A percentile compares a stretch with the other conserved stretches of the same genome.
phyloP scores from a whole-genome alignment of 768 basidiomycete genomes.

The Thelephora aurantiotincta region DNA sequence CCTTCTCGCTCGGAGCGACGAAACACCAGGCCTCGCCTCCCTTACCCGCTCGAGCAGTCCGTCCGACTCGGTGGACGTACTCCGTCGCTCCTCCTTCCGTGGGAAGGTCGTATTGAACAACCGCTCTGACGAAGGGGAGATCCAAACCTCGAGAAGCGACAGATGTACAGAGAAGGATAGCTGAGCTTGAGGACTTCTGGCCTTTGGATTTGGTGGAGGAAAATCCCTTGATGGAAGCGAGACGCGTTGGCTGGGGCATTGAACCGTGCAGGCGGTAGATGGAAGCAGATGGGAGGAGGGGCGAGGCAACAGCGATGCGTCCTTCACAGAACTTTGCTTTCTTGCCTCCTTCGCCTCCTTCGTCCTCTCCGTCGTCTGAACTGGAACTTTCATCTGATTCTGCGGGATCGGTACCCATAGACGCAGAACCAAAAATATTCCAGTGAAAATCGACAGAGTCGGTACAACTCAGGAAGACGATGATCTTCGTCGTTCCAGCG shows the following conservation, averaged over 20 bases:
- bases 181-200: slow-evolving; percentile 24
- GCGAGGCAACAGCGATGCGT: slow-evolving; percentile 43
- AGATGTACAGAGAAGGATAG: slow-evolving; percentile 87
- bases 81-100: slow-evolving; percentile 95
- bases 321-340: slow-evolving; percentile 15
- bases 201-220: slow-evolving; percentile 25
- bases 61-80: slow-evolving; percentile 92
- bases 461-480: slow-evolving; percentile 94
- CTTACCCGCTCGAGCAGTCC: slow-evolving; percentile 92
- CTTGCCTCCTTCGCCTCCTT: slow-evolving; percentile 9
- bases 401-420: slow-evolving; percentile 35
- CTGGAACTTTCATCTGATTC: slow-evolving; percentile 11
- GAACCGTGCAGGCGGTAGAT: slow-evolving; percentile 92
- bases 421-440: slow-evolving; percentile 60
- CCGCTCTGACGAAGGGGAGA: slow-evolving; percentile 84
- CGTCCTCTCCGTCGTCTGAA: slow-evolving; percentile 11
- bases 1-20: slow-evolving; percentile 72
- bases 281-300: slow-evolving; percentile 68
- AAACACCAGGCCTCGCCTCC: slow-evolving; percentile 95
- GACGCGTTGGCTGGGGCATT: slow-evolving; percentile 65
- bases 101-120: slow-evolving; percentile 93
- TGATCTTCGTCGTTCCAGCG: slow-evolving; percentile 50
- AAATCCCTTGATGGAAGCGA: slow-evolving; percentile 75
- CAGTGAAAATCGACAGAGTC: slow-evolving; percentile 98
- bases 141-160: slow-evolving; percentile 98